Percentiles rank a stretch among this genome's conserved stretches.
These are phyloP conservation scores for Haplographium delicatum DNA, from an alignment of 495 filamentous ascomycete genomes.

Conservation along the genomic window DNA sequence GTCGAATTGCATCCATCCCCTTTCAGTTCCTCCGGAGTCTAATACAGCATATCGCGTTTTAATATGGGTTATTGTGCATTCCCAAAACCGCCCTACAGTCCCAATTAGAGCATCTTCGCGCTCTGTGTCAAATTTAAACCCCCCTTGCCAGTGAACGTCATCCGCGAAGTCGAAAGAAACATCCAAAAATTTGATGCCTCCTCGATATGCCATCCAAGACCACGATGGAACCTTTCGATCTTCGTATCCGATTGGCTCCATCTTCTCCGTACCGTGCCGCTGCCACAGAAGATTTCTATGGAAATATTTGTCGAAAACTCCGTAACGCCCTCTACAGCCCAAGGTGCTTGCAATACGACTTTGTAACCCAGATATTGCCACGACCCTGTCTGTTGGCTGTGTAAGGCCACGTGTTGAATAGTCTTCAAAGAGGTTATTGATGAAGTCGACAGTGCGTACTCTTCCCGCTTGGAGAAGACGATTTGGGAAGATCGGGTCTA, in stretches of 20 bases:
- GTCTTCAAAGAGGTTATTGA: not conserved
- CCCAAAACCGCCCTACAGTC: too few species aligned
- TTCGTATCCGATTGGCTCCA: not conserved
- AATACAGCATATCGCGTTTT: too few species aligned
- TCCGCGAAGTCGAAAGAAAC: too few species aligned
- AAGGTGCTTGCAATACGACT: not conserved
- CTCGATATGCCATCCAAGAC: slow-evolving; percentile 10
- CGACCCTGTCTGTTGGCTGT: not conserved
- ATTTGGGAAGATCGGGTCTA: slow-evolving; percentile 34
- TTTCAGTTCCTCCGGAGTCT: too few species aligned
- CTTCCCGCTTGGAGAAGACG: not conserved
- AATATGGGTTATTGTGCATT: too few species aligned
- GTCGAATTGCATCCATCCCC: too few species aligned
- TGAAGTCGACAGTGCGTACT: not conserved
- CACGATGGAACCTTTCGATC: slow-evolving; percentile 2
- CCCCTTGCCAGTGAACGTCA: too few species aligned
- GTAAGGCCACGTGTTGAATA: slow-evolving; percentile 8
- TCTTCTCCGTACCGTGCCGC: not conserved
- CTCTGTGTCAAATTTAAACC: too few species aligned
- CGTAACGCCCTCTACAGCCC: not conserved
- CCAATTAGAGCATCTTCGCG: too few species aligned
- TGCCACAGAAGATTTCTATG: slow-evolving; percentile 9
- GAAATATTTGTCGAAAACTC: not conserved
- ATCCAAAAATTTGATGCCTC: not conserved
- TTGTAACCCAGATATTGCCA: slow-evolving; percentile 8